Conservation (phyloP, 768 basidiomycete species). For the Lyophyllum atratum region DNA sequence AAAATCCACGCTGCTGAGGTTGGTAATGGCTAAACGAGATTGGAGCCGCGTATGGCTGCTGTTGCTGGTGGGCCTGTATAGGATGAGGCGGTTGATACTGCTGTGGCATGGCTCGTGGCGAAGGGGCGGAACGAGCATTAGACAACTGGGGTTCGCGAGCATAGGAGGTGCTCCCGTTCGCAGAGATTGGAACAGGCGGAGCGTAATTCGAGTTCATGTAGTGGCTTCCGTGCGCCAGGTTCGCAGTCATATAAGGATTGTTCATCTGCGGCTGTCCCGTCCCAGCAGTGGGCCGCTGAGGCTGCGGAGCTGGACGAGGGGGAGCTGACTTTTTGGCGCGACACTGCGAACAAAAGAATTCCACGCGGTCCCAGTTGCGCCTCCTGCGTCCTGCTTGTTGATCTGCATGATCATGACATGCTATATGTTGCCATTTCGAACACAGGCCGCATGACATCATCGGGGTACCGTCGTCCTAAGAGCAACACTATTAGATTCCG, state of each 20-base stretch:
- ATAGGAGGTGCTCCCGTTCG: constrained; percentile 15
- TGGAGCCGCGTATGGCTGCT: constrained; percentile 17
- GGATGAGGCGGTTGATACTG: constrained; percentile 7
- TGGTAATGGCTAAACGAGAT: constrained; percentile 52
- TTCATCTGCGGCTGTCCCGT: constrained; percentile 8
- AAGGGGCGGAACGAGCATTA: constrained; percentile 1
- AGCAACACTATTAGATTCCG: constrained; percentile 3
- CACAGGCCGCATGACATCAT: constrained; percentile 85
- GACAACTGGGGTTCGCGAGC: constrained; percentile 12
- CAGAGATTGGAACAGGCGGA: background rate
- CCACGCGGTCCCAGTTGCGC: constrained; percentile 85
- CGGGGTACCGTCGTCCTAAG: constrained; percentile 76
- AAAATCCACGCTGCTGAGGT: constrained; percentile 42
- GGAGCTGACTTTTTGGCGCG: constrained; percentile 22
- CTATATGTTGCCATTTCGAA: constrained; percentile 87
- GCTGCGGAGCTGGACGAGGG: constrained; percentile 5
- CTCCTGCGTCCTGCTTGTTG: constrained; percentile 58
- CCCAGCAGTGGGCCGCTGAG: constrained; percentile 17
- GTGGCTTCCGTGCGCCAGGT: background rate
- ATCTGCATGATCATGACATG: constrained; percentile 80
- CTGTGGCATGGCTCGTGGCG: background rate
- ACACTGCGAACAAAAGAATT: constrained; percentile 76
- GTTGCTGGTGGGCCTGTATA: constrained; percentile 18
- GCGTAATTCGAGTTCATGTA: constrained; percentile 10
- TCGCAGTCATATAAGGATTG: constrained; percentile 11